A percentile compares a stretch with the other conserved stretches of the same genome.
These are phyloP conservation scores for Mycena chlorophos DNA, from an alignment of 768 basidiomycete genomes.

Conservation along the genomic window DNA sequence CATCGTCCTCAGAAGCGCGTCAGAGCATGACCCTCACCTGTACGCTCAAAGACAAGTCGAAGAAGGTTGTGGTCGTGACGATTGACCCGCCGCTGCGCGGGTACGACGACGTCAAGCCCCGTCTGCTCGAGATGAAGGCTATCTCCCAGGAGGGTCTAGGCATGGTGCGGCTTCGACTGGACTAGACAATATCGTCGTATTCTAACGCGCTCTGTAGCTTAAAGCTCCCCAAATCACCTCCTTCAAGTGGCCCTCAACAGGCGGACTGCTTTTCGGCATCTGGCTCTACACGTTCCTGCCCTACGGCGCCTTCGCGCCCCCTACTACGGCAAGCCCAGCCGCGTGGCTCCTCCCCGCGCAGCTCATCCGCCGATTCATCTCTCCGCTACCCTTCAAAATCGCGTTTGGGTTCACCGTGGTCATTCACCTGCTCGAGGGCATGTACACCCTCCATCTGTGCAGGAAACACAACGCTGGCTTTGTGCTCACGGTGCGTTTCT, in stretches of 20 bases:
- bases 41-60: constrained; percentile 48
- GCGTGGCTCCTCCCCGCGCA: constrained; percentile 35
- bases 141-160: constrained; percentile 79
- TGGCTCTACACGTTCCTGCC: constrained; percentile 30
- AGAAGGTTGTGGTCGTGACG: constrained; percentile 51
- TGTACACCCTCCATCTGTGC: constrained; percentile 51
- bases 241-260: constrained; percentile 50
- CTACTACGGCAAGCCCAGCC: constrained; percentile 24
- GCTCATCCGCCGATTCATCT: constrained; percentile 31
- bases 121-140: constrained; percentile 77
- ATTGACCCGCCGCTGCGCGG: constrained; percentile 73
- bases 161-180: constrained; percentile 52
- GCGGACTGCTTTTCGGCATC: constrained; percentile 24
- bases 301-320: constrained; percentile 33
- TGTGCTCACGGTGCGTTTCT: constrained; percentile 36
- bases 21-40: constrained; percentile 77
- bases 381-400: constrained; percentile 29
- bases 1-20: not conserved
- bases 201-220: constrained; percentile 40
- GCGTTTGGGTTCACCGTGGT: constrained; percentile 35
- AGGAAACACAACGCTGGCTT: constrained; percentile 42
- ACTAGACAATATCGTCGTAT: not conserved
- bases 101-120: constrained; percentile 81
- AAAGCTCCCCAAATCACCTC: constrained; percentile 61
- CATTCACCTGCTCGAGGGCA: constrained; percentile 46